These are phyloP conservation scores for Citrullus colocynthis DNA, from an alignment of 306 rosid species.

Conservation along the genomic window DNA sequence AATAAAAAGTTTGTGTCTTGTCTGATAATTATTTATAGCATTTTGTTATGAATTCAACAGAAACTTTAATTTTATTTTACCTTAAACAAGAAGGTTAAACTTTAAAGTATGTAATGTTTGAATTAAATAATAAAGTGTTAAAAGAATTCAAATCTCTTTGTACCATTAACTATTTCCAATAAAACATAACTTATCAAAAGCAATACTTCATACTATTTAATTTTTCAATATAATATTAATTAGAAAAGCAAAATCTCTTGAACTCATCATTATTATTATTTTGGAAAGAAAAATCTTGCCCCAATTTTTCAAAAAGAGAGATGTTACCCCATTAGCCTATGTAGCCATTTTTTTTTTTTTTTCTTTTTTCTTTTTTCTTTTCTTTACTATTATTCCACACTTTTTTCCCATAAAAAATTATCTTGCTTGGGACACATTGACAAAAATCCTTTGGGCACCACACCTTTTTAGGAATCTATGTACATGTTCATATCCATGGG, in stretches of 20 bases:
- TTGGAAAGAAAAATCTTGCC: not conserved
- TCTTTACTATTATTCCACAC: too few species aligned
- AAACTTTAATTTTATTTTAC: too few species aligned
- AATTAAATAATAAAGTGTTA: too few species aligned
- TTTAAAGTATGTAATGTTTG: too few species aligned
- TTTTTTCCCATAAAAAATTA: not conserved
- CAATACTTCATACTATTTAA: not conserved
- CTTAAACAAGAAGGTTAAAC: too few species aligned
- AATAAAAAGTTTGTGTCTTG: too few species aligned
- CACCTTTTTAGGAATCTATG: not conserved
- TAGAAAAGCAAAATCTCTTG: not conserved
- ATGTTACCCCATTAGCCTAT: not conserved
- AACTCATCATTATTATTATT: not conserved
- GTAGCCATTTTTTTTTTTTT: not conserved
- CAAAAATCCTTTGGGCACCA: not conserved
- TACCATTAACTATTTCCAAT: too few species aligned
- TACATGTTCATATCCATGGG: not conserved
- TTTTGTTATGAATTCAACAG: too few species aligned
- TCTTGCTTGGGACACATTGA: not conserved
- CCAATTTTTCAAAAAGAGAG: not conserved
- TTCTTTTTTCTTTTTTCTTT: too few species aligned
- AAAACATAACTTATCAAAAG: too few species aligned
- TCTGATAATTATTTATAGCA: too few species aligned
- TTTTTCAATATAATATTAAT: not conserved
- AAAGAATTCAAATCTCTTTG: too few species aligned